Base-by-base conservation (phyloP, 1,284 basidiomycete species). In the Earliella scabrosa region DNA sequence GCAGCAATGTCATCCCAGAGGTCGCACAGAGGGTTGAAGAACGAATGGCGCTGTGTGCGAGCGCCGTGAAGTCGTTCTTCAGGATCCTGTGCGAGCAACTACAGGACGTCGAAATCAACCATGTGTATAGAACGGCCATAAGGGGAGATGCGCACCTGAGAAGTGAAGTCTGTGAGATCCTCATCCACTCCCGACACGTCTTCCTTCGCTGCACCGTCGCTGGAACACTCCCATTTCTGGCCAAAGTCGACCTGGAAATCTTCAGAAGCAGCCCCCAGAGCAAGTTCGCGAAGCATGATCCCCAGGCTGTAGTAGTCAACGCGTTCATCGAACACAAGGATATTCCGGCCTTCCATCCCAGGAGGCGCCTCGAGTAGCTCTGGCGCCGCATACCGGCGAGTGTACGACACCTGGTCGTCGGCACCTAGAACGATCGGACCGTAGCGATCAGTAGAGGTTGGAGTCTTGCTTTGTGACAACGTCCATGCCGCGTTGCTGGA, bases 241-340 rank as follows among this genome's bases (percentile, higher is more conserved):
- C 52, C 44, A 14, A 36, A 40, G 29, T 56, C 40, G 2, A 32
- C 51, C 10, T 39, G 34, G 18, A 24, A 43, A 32, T 26, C 31
- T 14, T 55, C 46, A 18, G 50, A 3, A 20, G 45, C 10, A 14
- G 52, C 35, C 3, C 56, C 60, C 4, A 49, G 38, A 21, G 63
- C 63, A 6, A 64, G 60, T 36, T 64, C 60, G 31, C 54, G 58
- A 27, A 64, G 43, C 58, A 60, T 60, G 11, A 57, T 45, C 18
- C 60, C 63, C 6, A 64, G 53, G 27, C 63, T 64, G 50, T 56
- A 64, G 45, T 50, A 62, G 46, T 64, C 63, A 8, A 64, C 63
- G 7, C 63, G 60, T 45, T 60, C 58, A 50, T 64, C 63, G 45
- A 62, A 64, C 14, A 60, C 54, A 18, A 64, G 50, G 24, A 58